Conservation (phyloP, 768 basidiomycete species). For the Ramaria sp. region DNA sequence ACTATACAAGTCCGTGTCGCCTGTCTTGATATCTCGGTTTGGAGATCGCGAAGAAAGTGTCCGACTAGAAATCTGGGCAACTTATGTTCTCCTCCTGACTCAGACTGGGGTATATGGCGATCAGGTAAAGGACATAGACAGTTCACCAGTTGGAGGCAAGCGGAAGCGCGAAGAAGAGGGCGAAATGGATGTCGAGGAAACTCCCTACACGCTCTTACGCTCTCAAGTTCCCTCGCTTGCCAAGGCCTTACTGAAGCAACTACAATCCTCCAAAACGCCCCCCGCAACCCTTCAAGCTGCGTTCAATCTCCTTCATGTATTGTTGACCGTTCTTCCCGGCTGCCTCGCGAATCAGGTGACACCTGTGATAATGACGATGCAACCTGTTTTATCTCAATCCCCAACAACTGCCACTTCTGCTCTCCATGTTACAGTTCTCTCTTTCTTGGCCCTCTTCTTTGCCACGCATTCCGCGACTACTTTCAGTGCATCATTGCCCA, state of each 20-base stretch:
- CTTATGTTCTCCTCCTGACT: conserved; percentile 70
- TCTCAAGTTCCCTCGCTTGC: conserved; percentile 69
- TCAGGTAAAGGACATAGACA: conserved; percentile 38
- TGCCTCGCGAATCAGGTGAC: conserved; percentile 63
- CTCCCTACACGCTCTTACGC: conserved; percentile 60
- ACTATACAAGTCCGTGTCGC: conserved; percentile 78
- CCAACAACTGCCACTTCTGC: conserved; percentile 70
- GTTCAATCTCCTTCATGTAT: conserved; percentile 63
- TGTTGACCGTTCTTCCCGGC: conserved; percentile 76
- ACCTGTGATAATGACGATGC: conserved; percentile 52
- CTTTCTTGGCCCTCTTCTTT: conserved; percentile 82
- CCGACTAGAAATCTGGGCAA: conserved; percentile 82
- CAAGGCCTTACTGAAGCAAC: conserved; percentile 76
- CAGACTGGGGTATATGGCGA: conserved; percentile 80
- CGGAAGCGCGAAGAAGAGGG: conserved; percentile 63
- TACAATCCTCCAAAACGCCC: conserved; percentile 70
- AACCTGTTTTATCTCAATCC: conserved; percentile 52
- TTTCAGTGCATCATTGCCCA: conserved; percentile 50
- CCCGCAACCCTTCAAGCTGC: conserved; percentile 76
- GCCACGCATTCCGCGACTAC: conserved; percentile 53
- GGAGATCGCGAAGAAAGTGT: conserved; percentile 94
- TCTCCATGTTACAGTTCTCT: conserved; percentile 73
- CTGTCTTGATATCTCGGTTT: conserved; percentile 83
- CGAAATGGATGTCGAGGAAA: conserved; percentile 65
- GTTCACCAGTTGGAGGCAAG: conserved; percentile 47